Conservation (phyloP, 169 alveolate species). For the Theileria equi region DNA sequence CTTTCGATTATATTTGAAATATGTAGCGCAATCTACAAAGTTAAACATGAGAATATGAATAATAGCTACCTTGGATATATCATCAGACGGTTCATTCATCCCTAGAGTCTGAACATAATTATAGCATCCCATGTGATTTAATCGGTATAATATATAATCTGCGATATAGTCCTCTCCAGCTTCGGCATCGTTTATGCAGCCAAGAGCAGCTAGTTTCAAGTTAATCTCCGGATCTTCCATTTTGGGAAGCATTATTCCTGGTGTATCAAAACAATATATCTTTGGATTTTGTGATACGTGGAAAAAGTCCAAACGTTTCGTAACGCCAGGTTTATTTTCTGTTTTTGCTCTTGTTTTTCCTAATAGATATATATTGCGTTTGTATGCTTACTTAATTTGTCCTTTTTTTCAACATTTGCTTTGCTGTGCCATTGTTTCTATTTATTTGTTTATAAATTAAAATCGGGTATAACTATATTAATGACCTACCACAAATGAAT, state of each 20-base stretch:
- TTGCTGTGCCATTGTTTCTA: slow-evolving; percentile 31
- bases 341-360: slow-evolving; percentile 32
- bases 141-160: slow-evolving; percentile 50
- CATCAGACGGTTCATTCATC: slow-evolving; percentile 41
- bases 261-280: slow-evolving; percentile 62
- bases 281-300: slow-evolving; percentile 55
- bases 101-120: slow-evolving; percentile 37
- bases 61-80: slow-evolving; percentile 29
- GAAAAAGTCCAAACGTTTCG: slow-evolving; percentile 31
- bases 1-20: slow-evolving; percentile 32
- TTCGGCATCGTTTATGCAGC: slow-evolving; percentile 48
- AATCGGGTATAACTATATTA: background rate
- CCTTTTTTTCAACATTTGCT: background rate
- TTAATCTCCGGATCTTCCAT: slow-evolving; percentile 52
- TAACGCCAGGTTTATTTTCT: slow-evolving; percentile 50
- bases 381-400: background rate
- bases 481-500: slow-evolving; percentile 42
- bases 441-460: background rate
- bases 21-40: slow-evolving; percentile 31
- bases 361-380: background rate
- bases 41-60: background rate
- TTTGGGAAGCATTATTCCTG: slow-evolving; percentile 64
- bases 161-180: slow-evolving; percentile 64
- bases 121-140: slow-evolving; percentile 13
- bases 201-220: slow-evolving; percentile 60